Percentiles rank a stretch among this genome's conserved stretches.
phyloP scores from a whole-genome alignment of 2,329 filamentous ascomycete species.

The Colletotrichum sp. region DNA sequence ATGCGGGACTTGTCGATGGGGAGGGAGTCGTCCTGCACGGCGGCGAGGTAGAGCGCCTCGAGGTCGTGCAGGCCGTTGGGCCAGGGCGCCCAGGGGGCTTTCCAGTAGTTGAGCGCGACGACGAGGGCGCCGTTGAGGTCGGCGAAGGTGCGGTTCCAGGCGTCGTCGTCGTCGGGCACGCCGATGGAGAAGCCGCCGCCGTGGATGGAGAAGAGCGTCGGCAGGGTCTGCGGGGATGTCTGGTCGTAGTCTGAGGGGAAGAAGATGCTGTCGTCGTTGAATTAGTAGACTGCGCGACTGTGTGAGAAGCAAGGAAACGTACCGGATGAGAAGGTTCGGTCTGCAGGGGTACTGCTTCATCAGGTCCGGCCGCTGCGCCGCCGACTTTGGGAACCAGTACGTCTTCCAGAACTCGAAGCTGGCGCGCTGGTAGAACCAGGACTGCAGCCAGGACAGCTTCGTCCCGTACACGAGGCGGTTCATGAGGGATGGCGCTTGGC shows the following conservation, averaged over 20 bases:
- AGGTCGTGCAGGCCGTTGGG: slow-evolving; percentile 50
- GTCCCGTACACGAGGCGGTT: slow-evolving; percentile 16
- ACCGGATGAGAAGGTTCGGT: slow-evolving; percentile 18
- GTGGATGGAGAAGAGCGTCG: slow-evolving; percentile 54
- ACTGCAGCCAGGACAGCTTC: slow-evolving; percentile 14
- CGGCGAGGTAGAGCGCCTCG: slow-evolving; percentile 43
- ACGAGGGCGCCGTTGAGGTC: slow-evolving; percentile 45
- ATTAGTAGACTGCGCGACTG: neutral
- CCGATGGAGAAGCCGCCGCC: slow-evolving; percentile 55
- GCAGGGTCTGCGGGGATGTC: slow-evolving; percentile 33
- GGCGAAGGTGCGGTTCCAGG: slow-evolving; percentile 49
- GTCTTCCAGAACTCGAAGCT: slow-evolving; percentile 11
- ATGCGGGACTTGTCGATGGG: slow-evolving; percentile 48
- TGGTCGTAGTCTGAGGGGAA: slow-evolving; percentile 39
- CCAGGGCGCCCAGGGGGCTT: slow-evolving; percentile 48
- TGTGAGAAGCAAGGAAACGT: neutral
- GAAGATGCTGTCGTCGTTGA: slow-evolving; percentile 35
- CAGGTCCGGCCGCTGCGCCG: slow-evolving; percentile 12
- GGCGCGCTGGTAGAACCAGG: slow-evolving; percentile 9
- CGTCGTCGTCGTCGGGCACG: slow-evolving; percentile 47
- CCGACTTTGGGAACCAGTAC: slow-evolving; percentile 9
- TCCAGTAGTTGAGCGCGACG: slow-evolving; percentile 53
- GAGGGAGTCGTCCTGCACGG: slow-evolving; percentile 46
- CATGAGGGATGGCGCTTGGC: neutral
- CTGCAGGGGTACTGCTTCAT: slow-evolving; percentile 22